phyloP scores from a whole-genome alignment of 768 basidiomycete species.

The Amanita subjunquillea region DNA sequence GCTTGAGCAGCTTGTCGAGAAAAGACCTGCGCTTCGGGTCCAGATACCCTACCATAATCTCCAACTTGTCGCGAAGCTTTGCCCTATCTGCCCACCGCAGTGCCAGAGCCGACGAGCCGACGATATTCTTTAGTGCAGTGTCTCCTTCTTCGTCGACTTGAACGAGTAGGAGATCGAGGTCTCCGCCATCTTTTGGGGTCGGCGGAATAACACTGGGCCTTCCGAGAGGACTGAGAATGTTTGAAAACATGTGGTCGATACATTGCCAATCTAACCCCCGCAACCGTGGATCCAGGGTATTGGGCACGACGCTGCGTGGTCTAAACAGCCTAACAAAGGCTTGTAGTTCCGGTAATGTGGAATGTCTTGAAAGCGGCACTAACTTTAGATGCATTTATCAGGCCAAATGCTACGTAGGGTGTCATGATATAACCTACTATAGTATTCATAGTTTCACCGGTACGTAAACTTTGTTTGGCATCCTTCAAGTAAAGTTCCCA shows the following conservation, averaged over 20 bases:
- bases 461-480: conserved; percentile 26
- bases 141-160: conserved; percentile 27
- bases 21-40: conserved; percentile 20
- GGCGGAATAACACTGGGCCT: neutral
- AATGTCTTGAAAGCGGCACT: conserved; percentile 80
- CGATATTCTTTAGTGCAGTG: conserved; percentile 52
- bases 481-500: conserved; percentile 36
- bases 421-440: conserved; percentile 39
- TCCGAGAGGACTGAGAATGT: conserved; percentile 32
- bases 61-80: conserved; percentile 31
- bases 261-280: conserved; percentile 61
- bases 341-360: conserved; percentile 77
- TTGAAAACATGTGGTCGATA: conserved; percentile 59
- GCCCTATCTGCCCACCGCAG: conserved; percentile 46
- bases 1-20: conserved; percentile 12
- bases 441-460: conserved; percentile 37
- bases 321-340: conserved; percentile 74
- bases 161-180: conserved; percentile 7
- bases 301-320: conserved; percentile 70
- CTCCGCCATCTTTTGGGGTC: neutral
- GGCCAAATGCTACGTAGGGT: neutral
- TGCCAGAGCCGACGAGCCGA: conserved; percentile 36
- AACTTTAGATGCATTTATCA: conserved; percentile 32
- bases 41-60: conserved; percentile 34
- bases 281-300: conserved; percentile 50